Percentiles rank a stretch among this genome's conserved stretches.
Evolutionary conservation across 2,329 filamentous ascomycete genomes (phyloP).

Genomic region (Ophiocordyceps camponoti-floridani): DNA sequence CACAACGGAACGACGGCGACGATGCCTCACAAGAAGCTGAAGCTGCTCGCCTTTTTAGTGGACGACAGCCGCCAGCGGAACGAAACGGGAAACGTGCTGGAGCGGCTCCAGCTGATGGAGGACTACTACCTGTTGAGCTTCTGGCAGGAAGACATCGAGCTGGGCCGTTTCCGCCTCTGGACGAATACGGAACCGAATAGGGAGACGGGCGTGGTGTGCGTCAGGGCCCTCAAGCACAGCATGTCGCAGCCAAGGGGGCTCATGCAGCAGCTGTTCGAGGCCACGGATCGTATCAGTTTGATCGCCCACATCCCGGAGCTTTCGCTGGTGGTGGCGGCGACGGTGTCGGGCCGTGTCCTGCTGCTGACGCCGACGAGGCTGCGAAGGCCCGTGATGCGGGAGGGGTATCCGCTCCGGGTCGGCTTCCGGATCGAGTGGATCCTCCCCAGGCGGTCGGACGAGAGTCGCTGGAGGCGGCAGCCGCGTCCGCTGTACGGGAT

Average conservation of each 20-base stretch:
- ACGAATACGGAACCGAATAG: conserved; percentile 1
- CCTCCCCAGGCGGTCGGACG: conserved; percentile 27
- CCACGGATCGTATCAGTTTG: conserved; percentile 34
- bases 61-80: conserved; percentile 2
- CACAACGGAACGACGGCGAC: conserved; percentile 4
- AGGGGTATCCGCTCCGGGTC: conserved; percentile 11
- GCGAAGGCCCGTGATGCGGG: conserved; percentile 8
- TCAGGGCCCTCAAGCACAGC: conserved; percentile 11
- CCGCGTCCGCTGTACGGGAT: conserved; percentile 45
- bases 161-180: conserved; percentile 16
- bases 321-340: conserved; percentile 48
- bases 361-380: conserved; percentile 37
- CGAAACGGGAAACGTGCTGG: neutral
- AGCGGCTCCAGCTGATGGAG: conserved; percentile 2
- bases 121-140: conserved; percentile 25
- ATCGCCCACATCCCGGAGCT: conserved; percentile 48
- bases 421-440: conserved; percentile 36
- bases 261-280: conserved; percentile 11
- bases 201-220: conserved; percentile 15
- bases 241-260: conserved; percentile 5
- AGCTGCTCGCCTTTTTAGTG: too few relatives aligned
- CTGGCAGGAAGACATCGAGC: conserved; percentile 28
- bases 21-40: conserved; percentile 8
- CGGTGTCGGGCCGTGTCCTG: conserved; percentile 45
- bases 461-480: conserved; percentile 23